phyloP scores from a whole-genome alignment of 768 basidiomycete genomes.

The Calocybe indica region DNA sequence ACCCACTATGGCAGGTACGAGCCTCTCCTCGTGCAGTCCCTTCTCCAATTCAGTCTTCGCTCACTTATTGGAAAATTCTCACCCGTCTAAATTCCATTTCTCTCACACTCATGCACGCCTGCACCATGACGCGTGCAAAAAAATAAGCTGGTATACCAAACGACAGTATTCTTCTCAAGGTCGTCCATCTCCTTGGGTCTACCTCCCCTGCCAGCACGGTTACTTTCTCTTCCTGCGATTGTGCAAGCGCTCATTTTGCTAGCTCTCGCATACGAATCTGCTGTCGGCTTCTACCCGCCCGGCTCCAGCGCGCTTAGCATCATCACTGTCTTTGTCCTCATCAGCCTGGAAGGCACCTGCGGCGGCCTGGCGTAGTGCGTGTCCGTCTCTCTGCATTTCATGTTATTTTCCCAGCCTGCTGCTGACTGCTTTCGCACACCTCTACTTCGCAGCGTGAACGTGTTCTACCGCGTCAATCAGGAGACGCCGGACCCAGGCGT shows the following conservation, averaged over 20 bases:
- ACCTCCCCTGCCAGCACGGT: conserved; percentile 63
- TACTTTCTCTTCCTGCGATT: conserved; percentile 73
- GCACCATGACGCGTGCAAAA: neutral
- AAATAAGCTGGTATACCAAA: conserved; percentile 75
- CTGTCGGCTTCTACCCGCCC: conserved; percentile 55
- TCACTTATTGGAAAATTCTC: neutral
- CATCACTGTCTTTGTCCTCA: conserved; percentile 62
- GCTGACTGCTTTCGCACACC: neutral
- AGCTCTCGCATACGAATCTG: conserved; percentile 59
- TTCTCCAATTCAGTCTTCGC: conserved; percentile 10
- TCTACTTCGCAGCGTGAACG: conserved; percentile 61
- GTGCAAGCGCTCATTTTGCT: conserved; percentile 65
- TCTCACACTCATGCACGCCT: conserved; percentile 1
- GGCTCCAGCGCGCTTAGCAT: conserved; percentile 43
- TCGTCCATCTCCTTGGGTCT: conserved; percentile 85
- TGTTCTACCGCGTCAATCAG: conserved; percentile 79
- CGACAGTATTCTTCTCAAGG: conserved; percentile 89
- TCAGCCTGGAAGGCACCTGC: conserved; percentile 87
- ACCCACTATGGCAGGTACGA: conserved; percentile 75
- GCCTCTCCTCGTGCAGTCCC: neutral
- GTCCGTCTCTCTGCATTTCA: conserved; percentile 1
- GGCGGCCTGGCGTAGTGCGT: conserved; percentile 90
- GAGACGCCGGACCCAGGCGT: conserved; percentile 47
- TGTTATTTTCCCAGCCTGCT: neutral
- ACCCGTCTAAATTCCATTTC: neutral